phyloP scores from a whole-genome alignment of 108 stramenopile species.

The Pelagomonas calceolata region DNA sequence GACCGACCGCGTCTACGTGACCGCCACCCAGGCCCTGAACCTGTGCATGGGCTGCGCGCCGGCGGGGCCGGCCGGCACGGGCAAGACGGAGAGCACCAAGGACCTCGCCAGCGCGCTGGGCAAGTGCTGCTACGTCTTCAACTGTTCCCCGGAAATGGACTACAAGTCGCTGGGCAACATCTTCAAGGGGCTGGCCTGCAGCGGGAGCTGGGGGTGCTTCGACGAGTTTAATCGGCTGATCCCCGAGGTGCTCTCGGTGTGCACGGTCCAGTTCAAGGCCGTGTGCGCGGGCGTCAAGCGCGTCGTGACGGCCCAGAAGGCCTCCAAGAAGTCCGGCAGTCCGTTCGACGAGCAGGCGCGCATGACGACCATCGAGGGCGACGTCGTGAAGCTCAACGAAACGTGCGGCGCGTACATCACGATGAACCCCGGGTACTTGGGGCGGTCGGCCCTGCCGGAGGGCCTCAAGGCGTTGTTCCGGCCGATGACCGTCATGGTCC shows the following conservation, averaged over 20 bases:
- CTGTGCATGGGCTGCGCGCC: constrained; percentile 60
- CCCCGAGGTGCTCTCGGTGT: constrained; percentile 53
- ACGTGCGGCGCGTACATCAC: constrained; percentile 60
- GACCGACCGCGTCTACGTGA: constrained; percentile 57
- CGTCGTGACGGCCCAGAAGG: constrained; percentile 1
- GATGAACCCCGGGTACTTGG: constrained; percentile 57
- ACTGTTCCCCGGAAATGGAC: constrained; percentile 64
- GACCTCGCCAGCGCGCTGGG: constrained; percentile 54
- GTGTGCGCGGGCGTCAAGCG: constrained; percentile 49
- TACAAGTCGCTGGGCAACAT: constrained; percentile 51
- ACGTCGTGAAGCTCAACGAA: constrained; percentile 40
- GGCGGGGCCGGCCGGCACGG: constrained; percentile 57
- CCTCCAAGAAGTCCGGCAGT: not conserved
- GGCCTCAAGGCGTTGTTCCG: constrained; percentile 58
- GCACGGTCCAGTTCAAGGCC: constrained; percentile 57
- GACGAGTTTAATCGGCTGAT: constrained; percentile 60
- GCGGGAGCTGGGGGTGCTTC: constrained; percentile 61
- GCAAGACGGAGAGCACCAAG: constrained; percentile 61
- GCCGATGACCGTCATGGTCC: constrained; percentile 60
- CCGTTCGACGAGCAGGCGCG: too few relatives aligned
- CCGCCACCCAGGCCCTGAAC: constrained; percentile 57
- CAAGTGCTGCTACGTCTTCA: constrained; percentile 59
- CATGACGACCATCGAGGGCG: constrained; percentile 45
- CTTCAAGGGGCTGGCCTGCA: constrained; percentile 56
- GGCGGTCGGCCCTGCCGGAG: constrained; percentile 53